Conservation (phyloP, 768 basidiomycete genomes). For the Mycena vitilis region DNA sequence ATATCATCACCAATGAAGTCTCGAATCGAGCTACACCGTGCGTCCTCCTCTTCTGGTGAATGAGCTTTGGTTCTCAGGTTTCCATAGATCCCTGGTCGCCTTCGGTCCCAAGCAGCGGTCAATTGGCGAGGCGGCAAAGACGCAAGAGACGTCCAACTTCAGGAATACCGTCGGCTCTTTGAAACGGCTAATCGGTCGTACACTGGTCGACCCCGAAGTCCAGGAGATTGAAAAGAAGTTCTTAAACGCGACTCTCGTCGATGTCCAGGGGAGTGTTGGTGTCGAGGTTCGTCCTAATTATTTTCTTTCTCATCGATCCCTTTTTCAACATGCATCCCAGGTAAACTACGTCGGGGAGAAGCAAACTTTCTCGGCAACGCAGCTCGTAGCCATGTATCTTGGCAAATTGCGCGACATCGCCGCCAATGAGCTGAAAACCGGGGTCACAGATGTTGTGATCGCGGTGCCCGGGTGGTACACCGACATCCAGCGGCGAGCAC, state of each 20-base stretch:
- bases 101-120: conserved; percentile 92
- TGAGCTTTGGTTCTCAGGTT: conserved; percentile 13
- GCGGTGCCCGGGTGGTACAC: conserved; percentile 98
- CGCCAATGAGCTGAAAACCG: conserved; percentile 83
- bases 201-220: conserved; percentile 83
- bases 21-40: conserved; percentile 97
- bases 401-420: conserved; percentile 92
- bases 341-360: conserved; percentile 90
- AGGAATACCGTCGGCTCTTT: conserved; percentile 95
- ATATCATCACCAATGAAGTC: conserved; percentile 98
- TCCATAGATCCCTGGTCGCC: conserved; percentile 86
- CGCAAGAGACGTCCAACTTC: conserved; percentile 97
- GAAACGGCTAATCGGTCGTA: conserved; percentile 90
- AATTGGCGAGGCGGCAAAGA: conserved; percentile 97
- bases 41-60: conserved; percentile 45
- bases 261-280: conserved; percentile 86
- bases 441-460: conserved; percentile 93
- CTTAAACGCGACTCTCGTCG: conserved; percentile 87
- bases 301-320: conserved; percentile 15
- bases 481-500: conserved; percentile 89
- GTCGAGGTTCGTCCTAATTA: conserved; percentile 71
- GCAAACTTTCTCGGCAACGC: conserved; percentile 84
- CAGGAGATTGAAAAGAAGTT: conserved; percentile 90
- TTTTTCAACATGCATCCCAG: conserved; percentile 44
- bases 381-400: conserved; percentile 92